Conservation (phyloP, 257 asterid genomes). For the Solanum stenotomum region DNA sequence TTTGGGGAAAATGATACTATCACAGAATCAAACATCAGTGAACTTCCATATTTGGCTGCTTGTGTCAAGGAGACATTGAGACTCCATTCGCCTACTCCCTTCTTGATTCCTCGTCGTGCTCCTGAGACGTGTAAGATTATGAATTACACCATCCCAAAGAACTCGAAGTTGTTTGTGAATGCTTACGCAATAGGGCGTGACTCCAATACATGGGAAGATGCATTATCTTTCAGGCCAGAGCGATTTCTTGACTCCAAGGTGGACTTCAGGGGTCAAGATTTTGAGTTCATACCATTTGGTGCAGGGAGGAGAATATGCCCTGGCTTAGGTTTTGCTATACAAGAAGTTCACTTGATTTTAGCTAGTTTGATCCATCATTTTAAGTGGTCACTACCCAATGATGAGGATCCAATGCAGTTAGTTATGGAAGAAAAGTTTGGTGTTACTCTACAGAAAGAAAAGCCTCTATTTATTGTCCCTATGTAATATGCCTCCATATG, state of each 20-base stretch:
- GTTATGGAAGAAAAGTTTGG: slow-evolving; percentile 19
- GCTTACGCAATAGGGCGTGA: slow-evolving; percentile 36
- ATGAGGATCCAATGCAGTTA: not conserved
- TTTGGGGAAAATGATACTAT: not conserved
- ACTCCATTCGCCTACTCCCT: slow-evolving; percentile 44
- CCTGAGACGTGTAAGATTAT: slow-evolving; percentile 19
- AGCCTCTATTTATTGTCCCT: slow-evolving; percentile 1
- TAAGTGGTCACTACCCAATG: slow-evolving; percentile 21
- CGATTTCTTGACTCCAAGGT: slow-evolving; percentile 13
- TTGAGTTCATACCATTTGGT: slow-evolving; percentile 36
- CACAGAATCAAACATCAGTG: not conserved
- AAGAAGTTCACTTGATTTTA: slow-evolving; percentile 14
- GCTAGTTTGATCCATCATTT: slow-evolving; percentile 15
- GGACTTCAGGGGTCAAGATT: slow-evolving; percentile 39
- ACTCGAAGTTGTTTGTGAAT: slow-evolving; percentile 18
- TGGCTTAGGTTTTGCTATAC: slow-evolving; percentile 29
- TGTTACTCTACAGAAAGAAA: slow-evolving; percentile 10
- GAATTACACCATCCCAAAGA: slow-evolving; percentile 23
- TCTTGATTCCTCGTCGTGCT: slow-evolving; percentile 28
- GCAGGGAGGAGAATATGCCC: slow-evolving; percentile 49
- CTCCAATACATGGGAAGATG: slow-evolving; percentile 26
- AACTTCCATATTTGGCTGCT: slow-evolving; percentile 28
- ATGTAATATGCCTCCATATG: not conserved
- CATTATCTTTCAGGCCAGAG: slow-evolving; percentile 23
- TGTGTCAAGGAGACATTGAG: slow-evolving; percentile 32